Base-by-base conservation (phyloP, 225 moss, liverwort and hornwort species). In the Bryoerythrophyllum caledonicum region DNA sequence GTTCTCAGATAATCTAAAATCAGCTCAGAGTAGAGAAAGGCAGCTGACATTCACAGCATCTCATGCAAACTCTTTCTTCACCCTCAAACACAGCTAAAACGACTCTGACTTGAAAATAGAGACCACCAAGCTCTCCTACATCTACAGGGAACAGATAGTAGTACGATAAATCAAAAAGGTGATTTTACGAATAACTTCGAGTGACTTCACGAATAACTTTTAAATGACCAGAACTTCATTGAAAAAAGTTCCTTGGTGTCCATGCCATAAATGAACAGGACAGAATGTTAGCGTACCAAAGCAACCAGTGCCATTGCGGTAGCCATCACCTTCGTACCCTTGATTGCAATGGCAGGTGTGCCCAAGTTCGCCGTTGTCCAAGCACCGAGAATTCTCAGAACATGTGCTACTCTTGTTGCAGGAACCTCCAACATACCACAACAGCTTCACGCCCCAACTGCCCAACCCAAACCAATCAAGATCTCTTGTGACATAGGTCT, bases 371-470 rank as follows among this genome's bases (percentile, higher is more conserved):
- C 34, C 68, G 35, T 21, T 5, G 19, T 70, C 70, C 10, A 57
- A 40, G 40, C 70, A 70, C 57, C 57, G 56, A 57, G 70, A 70
- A 7, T 57, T 57, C 4, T 70, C 70, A 25, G 70, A 57, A 70
- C 57, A 70, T 38, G 70, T 19, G 3, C 40, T 40, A 6, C 10
- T 51, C 11, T 70, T 26, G 25, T 19, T 57, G 70, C 70, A 70
- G 23, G 57, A 57, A 38, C 70, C 70, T 25, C 37, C 17, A 19
- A n/a, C 56, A 26, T 57, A 70, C 70, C 70, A 70, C 25, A 70
- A 26, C 40, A 70, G 26, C 57, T 57, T 71, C 7, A 71, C 11
- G 57, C 57, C 57, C 70, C 70, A 71, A 41, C 57, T 57, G 19
- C 70, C 57, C 9, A 71, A 57, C 26, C 57, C 70, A 57, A 71